phyloP scores from a whole-genome alignment of 257 asterid genomes.

The Solanum habrochaites region DNA sequence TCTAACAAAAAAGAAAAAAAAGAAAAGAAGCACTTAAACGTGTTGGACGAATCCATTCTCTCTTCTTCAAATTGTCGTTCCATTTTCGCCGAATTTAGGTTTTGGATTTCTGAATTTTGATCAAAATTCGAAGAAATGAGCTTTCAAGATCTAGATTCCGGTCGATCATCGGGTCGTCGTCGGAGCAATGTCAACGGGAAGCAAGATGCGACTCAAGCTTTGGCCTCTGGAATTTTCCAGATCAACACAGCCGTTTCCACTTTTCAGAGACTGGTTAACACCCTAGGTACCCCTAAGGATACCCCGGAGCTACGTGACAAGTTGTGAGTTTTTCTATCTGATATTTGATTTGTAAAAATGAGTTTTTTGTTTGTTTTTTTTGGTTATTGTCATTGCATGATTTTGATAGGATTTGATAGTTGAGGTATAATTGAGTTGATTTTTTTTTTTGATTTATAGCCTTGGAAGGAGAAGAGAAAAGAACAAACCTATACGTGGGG shows the following conservation, averaged over 20 bases:
- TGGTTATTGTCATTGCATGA: neutral
- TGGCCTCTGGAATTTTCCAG: slow-evolving; percentile 30
- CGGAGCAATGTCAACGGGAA: slow-evolving; percentile 1
- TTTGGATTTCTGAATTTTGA: neutral
- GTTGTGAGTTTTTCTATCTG: slow-evolving; percentile 14
- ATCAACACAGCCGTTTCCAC: slow-evolving; percentile 39
- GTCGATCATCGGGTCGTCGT: slow-evolving; percentile 8
- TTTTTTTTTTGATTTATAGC: neutral
- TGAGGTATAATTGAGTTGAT: neutral
- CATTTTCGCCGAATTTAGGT: neutral
- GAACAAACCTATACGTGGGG: neutral
- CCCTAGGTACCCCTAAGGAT: slow-evolving; percentile 39
- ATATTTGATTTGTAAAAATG: neutral
- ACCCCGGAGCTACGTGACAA: slow-evolving; percentile 32
- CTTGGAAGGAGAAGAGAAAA: neutral
- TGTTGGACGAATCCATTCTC: neutral
- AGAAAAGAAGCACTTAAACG: neutral
- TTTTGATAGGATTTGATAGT: neutral
- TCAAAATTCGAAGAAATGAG: slow-evolving; percentile 18
- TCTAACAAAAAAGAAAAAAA: no score
- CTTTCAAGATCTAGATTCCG: slow-evolving; percentile 40
- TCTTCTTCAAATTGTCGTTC: neutral
- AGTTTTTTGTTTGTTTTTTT: no score
- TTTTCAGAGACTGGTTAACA: slow-evolving; percentile 29
- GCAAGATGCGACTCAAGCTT: slow-evolving; percentile 25